Conservation (phyloP, 495 filamentous ascomycete species). For the Trichoderma asperelloides region DNA sequence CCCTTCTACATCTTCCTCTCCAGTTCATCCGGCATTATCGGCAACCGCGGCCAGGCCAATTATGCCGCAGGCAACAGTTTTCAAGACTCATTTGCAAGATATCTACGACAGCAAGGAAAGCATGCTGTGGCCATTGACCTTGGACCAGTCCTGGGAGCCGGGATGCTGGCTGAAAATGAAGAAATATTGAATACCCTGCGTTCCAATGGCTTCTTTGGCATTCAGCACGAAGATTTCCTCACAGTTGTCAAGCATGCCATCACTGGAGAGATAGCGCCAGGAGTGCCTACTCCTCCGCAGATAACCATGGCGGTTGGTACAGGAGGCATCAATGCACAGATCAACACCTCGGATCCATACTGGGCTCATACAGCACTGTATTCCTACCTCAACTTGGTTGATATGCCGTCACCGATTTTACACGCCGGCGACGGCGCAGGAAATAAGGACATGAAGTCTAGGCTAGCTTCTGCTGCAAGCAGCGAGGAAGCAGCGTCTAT, state of each 20-base stretch:
- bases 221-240: constrained; percentile 19
- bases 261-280: neutral
- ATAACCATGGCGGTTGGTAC: constrained; percentile 23
- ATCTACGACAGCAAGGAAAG: constrained; percentile 23
- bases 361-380: constrained; percentile 26
- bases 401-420: constrained; percentile 13
- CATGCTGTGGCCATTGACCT: constrained; percentile 37
- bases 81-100: constrained; percentile 33
- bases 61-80: constrained; percentile 50
- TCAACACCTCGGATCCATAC: constrained; percentile 24
- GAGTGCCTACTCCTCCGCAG: constrained; percentile 17
- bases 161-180: constrained; percentile 19
- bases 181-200: constrained; percentile 17
- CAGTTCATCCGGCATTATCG: constrained; percentile 36
- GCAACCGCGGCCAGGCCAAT: constrained; percentile 41
- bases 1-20: constrained; percentile 14
- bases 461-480: neutral
- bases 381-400: constrained; percentile 22
- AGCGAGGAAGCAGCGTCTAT: neutral
- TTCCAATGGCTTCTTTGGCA: constrained; percentile 20
- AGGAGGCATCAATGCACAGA: constrained; percentile 21
- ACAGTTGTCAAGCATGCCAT: constrained; percentile 20
- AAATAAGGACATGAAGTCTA: neutral
- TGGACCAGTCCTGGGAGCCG: constrained; percentile 27
- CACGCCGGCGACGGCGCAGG: neutral